Conservation (phyloP, 768 basidiomycete genomes). For the Boletales sp. region DNA sequence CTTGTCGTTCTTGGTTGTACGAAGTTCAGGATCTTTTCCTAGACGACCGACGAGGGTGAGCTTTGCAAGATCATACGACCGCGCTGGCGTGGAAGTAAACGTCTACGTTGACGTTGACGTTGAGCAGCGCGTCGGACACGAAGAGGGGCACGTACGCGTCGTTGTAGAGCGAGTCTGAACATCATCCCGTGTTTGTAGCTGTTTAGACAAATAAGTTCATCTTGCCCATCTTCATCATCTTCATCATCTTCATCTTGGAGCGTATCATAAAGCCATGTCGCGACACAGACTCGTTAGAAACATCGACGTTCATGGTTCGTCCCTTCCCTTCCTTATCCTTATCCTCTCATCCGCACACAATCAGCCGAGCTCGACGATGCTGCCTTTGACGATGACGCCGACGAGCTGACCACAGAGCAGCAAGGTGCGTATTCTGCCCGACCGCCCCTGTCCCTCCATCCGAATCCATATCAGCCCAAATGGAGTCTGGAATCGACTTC, state of each 20-base stretch:
- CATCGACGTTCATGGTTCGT: conserved; percentile 69
- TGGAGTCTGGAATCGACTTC: conserved; percentile 67
- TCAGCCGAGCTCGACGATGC: conserved; percentile 88
- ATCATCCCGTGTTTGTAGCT: conserved; percentile 29
- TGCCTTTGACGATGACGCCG: conserved; percentile 72
- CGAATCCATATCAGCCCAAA: conserved; percentile 45
- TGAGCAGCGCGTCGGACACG: neutral
- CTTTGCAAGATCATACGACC: conserved; percentile 64
- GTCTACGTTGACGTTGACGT: conserved; percentile 35
- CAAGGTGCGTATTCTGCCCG: conserved; percentile 48
- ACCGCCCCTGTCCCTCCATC: neutral
- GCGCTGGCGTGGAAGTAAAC: conserved; percentile 59
- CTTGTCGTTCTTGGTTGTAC: conserved; percentile 66
- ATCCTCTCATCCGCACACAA: conserved; percentile 1
- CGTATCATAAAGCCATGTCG: conserved; percentile 49
- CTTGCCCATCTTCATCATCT: conserved; percentile 14
- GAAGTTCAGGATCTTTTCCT: conserved; percentile 65
- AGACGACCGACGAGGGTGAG: conserved; percentile 75
- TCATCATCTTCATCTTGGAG: conserved; percentile 1
- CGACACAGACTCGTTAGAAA: conserved; percentile 89
- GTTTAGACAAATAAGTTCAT: conserved; percentile 8
- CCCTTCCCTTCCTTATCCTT: neutral
- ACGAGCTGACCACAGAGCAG: conserved; percentile 79
- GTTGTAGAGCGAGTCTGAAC: conserved; percentile 43
- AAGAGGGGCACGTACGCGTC: conserved; percentile 44